Percentiles rank a stretch among this genome's conserved stretches.
Conservation (phyloP, 1,139 yeast genomes). For the Taphrina communis region DNA sequence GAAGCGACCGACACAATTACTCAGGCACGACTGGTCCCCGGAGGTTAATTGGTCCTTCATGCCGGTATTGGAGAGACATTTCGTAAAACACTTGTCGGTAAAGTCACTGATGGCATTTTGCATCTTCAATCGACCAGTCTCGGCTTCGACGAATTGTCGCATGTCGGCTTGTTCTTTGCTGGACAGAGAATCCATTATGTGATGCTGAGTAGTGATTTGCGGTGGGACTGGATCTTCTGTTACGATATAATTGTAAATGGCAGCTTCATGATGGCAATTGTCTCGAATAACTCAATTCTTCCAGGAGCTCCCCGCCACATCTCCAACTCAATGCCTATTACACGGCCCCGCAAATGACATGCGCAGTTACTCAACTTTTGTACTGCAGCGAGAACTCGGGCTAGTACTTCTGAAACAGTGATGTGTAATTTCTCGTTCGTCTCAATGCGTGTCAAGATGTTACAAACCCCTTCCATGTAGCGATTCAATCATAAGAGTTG, state of each 20-base stretch:
- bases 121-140: conserved; percentile 41
- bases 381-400: no score
- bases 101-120: conserved; percentile 40
- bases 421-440: no score
- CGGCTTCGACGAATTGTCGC: conserved; percentile 38
- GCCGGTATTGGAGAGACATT: conserved; percentile 33
- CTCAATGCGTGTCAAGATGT: no score
- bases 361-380: no score
- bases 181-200: conserved; percentile 18
- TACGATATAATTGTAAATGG: not conserved
- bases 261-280: not conserved
- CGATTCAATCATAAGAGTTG: no score
- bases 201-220: not conserved
- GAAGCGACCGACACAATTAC: conserved; percentile 41
- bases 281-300: not conserved
- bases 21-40: conserved; percentile 36
- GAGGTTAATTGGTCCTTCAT: conserved; percentile 33
- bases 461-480: no score
- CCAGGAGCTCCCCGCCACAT: conserved; percentile 6
- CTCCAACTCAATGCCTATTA: not conserved
- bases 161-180: conserved; percentile 39
- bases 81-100: conserved; percentile 40
- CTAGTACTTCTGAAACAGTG: no score
- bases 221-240: not conserved
- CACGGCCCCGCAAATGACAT: not conserved